These are phyloP conservation scores for Auxenochlorella pyrenoidosa DNA, from an alignment of 139 green algal species.

Conservation along the genomic window DNA sequence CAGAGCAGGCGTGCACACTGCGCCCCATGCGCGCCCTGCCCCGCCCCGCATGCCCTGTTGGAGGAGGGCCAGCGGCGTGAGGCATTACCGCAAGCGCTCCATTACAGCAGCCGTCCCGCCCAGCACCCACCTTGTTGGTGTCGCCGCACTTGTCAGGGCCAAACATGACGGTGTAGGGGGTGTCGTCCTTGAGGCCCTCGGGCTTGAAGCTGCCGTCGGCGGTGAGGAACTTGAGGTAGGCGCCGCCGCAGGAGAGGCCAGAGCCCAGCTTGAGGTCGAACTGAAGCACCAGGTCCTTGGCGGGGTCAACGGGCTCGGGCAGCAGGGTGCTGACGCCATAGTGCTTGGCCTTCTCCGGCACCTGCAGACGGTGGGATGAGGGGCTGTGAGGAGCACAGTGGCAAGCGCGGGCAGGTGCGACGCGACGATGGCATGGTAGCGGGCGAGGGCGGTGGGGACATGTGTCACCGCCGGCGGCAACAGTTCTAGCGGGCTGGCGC, in stretches of 20 bases:
- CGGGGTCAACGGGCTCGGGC: conserved; percentile 56
- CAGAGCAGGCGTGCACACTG: background rate
- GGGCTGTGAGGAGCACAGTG: too few relatives aligned
- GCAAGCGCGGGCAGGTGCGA: too few relatives aligned
- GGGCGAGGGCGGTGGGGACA: too few relatives aligned
- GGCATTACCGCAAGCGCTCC: too few relatives aligned
- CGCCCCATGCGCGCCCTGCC: too few relatives aligned
- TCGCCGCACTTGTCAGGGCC: conserved; percentile 97
- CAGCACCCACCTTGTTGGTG: conserved; percentile 67
- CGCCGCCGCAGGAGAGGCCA: conserved; percentile 81
- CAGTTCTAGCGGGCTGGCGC: too few relatives aligned
- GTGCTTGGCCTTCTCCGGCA: conserved; percentile 76
- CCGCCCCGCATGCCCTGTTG: too few relatives aligned
- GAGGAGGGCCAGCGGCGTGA: too few relatives aligned
- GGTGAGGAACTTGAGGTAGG: conserved; percentile 94
- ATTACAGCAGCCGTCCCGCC: background rate
- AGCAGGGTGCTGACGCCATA: conserved; percentile 80
- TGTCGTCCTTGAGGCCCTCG: conserved; percentile 74
- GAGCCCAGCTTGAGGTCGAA: conserved; percentile 75
- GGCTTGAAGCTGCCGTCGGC: conserved; percentile 63
- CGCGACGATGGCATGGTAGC: too few relatives aligned
- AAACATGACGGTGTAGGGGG: conserved; percentile 99
- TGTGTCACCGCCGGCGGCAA: too few relatives aligned
- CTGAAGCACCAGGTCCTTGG: conserved; percentile 80
- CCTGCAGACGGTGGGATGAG: conserved; percentile 46